These are phyloP conservation scores for Salix dunnii DNA, from an alignment of 345 rosid species.

Conservation along the genomic window DNA sequence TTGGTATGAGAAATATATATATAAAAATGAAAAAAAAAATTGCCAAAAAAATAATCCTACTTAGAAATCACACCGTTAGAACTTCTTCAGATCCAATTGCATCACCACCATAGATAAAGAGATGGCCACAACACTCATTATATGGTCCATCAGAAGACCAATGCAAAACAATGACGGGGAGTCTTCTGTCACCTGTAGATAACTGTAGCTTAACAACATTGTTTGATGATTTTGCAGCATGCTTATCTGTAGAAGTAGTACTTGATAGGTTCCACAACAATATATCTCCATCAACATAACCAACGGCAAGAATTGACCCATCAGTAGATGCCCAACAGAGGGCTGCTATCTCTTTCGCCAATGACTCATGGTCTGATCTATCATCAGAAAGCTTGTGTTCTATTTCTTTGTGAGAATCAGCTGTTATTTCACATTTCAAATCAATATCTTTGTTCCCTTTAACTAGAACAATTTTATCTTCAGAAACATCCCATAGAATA, in stretches of 20 bases:
- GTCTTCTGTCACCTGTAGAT: slow-evolving; percentile 24
- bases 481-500: slow-evolving; percentile 26
- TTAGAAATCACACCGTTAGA: slow-evolving; percentile 24
- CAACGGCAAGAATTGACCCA: slow-evolving; percentile 33
- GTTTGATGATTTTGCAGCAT: slow-evolving; percentile 9
- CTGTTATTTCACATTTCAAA: slow-evolving; percentile 15
- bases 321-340: slow-evolving; percentile 29
- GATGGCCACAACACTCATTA: slow-evolving; percentile 20
- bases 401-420: slow-evolving; percentile 8
- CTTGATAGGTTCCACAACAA: slow-evolving; percentile 26
- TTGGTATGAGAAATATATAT: not conserved
- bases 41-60: not conserved
- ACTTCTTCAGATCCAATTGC: slow-evolving; percentile 37
- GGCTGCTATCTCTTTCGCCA: slow-evolving; percentile 30
- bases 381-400: slow-evolving; percentile 12
- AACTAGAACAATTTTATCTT: slow-evolving; percentile 21
- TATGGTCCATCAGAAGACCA: slow-evolving; percentile 24
- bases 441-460: slow-evolving; percentile 28
- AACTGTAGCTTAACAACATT: slow-evolving; percentile 30
- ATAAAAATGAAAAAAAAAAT: not conserved
- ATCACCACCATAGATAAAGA: slow-evolving; percentile 36
- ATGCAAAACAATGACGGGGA: slow-evolving; percentile 31
- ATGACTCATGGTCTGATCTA: slow-evolving; percentile 13
- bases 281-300: slow-evolving; percentile 34
- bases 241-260: slow-evolving; percentile 3